A percentile compares a stretch with the other conserved stretches of the same genome.
Evolutionary conservation across 768 basidiomycete species (phyloP).

Genomic region (Termitomyces sp.): DNA sequence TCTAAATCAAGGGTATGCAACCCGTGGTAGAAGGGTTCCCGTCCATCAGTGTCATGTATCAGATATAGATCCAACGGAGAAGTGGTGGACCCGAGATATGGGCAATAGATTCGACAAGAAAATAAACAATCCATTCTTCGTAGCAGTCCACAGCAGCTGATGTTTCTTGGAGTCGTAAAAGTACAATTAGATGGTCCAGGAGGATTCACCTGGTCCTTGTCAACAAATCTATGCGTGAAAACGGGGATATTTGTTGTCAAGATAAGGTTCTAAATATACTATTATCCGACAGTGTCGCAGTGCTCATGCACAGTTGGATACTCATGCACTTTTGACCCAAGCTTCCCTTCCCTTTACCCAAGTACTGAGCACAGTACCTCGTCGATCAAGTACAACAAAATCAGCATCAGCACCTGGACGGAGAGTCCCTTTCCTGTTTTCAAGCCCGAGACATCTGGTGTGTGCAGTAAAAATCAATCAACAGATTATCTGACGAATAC

Average conservation of each 20-base stretch:
- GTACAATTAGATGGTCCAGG: neutral
- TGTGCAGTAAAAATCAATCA: neutral
- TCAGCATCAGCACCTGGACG: constrained; percentile 85
- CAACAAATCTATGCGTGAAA: neutral
- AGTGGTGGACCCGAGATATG: neutral
- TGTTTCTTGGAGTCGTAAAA: neutral
- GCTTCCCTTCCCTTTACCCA: constrained; percentile 77
- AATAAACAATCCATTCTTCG: neutral
- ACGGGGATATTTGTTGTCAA: neutral
- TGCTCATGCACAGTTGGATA: neutral
- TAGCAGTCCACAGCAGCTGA: neutral
- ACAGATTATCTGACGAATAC: neutral
- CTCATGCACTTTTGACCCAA: constrained; percentile 38
- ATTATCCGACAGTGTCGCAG: neutral
- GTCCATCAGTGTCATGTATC: neutral
- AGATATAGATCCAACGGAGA: neutral
- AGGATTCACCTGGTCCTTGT: neutral
- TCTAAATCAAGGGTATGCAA: neutral
- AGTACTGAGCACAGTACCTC: constrained; percentile 61
- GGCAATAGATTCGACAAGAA: neutral
- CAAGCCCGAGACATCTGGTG: constrained; percentile 68
- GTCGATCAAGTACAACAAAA: constrained; percentile 66
- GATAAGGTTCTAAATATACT: neutral
- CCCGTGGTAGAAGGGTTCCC: neutral
- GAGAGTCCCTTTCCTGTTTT: constrained; percentile 75